Base-by-base conservation (phyloP, 2,329 filamentous ascomycete species). In the Ilyonectria sp. region DNA sequence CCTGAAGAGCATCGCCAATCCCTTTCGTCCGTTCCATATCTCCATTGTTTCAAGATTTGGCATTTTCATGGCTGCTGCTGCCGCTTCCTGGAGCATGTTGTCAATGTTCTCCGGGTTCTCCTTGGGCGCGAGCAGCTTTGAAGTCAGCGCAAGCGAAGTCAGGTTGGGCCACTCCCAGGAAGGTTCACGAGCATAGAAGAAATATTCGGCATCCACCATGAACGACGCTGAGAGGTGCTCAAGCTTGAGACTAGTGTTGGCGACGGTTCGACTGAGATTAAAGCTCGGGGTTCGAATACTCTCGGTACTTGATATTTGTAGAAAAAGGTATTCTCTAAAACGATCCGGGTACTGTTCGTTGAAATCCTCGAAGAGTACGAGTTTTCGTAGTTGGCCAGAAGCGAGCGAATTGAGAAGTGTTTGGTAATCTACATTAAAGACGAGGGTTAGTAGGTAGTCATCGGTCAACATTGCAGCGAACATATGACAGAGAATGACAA, bases 1-100 rank as follows among this genome's bases (percentile, higher is more conserved):
- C 29, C 67, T 65, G 13, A 77, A 78, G 26, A 78, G 68, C 60
- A 69, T 68, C 3, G 73, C 74, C 54, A 76, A 11, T 2, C 70
- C 70, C 47, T 57, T 26, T 65, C 63, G 54, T 15, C 77, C 77
- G 62, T 80, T 79, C 79, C 77, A 81, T 49, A 80, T 71, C 54
- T 80, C 76, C 75, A 80, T 74, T 35, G 67, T 76, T 57, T 75
- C 35, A 26, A 79, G 72, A n/a, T 69, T 69, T 19, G 78, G 76
- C 78, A 80, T 81, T 46, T 69, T 74, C 9, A 47, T 52, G 10
- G 69, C 72, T 6, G 71, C 75, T n/a, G 55, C 66, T 13, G 75
- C 77, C 0, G 78, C 78, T 29, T 57, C 63, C 55, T 50, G 47
- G 46, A 78, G 71, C 71, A 80, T 71, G 19, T 69, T 35, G 58